A percentile compares a stretch with the other conserved stretches of the same genome.
These are phyloP conservation scores for Lactifluus pinguis DNA, from an alignment of 768 basidiomycete species.

Conservation along the genomic window DNA sequence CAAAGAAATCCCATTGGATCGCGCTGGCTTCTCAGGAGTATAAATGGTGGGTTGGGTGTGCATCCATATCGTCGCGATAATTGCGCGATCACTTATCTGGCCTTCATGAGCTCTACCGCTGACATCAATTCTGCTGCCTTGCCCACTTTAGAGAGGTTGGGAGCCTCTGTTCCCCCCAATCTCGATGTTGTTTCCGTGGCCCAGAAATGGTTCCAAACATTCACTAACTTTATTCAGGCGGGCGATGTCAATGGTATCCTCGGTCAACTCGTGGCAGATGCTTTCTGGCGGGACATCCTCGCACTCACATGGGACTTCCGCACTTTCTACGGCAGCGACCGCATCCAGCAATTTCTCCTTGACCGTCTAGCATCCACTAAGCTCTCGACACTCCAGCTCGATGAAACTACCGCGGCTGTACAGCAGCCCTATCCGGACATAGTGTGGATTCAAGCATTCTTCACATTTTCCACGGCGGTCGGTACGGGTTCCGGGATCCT, in stretches of 20 bases:
- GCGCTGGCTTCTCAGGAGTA: background rate
- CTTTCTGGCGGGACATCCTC: conserved; percentile 54
- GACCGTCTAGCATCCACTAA: conserved; percentile 32
- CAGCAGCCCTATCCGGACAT: conserved; percentile 29
- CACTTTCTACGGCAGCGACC: conserved; percentile 38
- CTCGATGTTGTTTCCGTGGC: conserved; percentile 17
- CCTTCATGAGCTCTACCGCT: background rate
- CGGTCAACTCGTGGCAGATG: conserved; percentile 22
- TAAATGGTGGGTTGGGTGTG: background rate
- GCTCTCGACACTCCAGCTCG: conserved; percentile 22
- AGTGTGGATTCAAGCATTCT: conserved; percentile 35
- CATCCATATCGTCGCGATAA: background rate
- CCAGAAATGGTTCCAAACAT: conserved; percentile 20
- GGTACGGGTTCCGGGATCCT: conserved; percentile 36
- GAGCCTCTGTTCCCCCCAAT: conserved; percentile 9
- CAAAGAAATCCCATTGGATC: background rate
- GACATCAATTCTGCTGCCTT: conserved; percentile 10
- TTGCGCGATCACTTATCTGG: background rate
- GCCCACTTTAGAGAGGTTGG: conserved; percentile 21
- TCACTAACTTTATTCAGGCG: conserved; percentile 11
- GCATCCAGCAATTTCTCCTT: conserved; percentile 37
- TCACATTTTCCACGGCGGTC: conserved; percentile 37
- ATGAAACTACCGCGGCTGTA: conserved; percentile 19
- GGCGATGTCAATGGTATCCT: conserved; percentile 15
- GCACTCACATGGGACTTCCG: conserved; percentile 57